Conservation (phyloP, 257 asterid genomes). For the Solanum tacnaense region DNA sequence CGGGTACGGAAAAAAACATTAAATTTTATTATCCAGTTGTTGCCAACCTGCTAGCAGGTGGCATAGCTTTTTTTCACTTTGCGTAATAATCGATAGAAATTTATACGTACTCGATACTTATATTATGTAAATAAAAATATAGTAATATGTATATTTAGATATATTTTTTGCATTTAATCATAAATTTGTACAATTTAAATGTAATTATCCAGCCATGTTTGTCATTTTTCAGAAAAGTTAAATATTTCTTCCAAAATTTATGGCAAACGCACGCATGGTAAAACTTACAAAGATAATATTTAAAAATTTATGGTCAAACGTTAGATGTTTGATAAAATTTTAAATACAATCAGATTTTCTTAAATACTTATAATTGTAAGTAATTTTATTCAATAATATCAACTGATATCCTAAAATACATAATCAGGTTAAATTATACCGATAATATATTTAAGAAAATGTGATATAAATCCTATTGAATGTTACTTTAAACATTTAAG, state of each 20-base stretch:
- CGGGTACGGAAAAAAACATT: neutral
- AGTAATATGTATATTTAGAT: neutral
- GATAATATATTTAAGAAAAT: no score
- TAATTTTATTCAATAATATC: neutral
- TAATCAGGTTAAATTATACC: neutral
- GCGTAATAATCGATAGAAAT: neutral
- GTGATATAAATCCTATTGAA: neutral
- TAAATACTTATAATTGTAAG: neutral
- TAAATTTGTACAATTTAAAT: neutral
- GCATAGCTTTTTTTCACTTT: neutral
- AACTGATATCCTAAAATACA: neutral
- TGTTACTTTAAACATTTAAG: neutral
- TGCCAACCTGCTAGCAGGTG: neutral
- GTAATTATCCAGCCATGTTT: neutral
- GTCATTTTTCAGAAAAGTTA: neutral
- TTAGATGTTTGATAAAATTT: neutral
- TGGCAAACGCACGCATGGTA: no score
- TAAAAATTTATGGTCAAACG: no score
- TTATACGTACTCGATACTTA: neutral
- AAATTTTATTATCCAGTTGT: conserved; percentile 1
- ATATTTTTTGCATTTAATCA: neutral
- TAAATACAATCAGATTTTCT: no score
- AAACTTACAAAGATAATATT: no score
- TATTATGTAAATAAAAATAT: neutral
- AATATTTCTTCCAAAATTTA: no score